Evolutionary conservation across 2,329 filamentous ascomycete genomes (phyloP), one percentile per base, ranked within the genome.

Genomic region (Pezicula radicicola): DNA sequence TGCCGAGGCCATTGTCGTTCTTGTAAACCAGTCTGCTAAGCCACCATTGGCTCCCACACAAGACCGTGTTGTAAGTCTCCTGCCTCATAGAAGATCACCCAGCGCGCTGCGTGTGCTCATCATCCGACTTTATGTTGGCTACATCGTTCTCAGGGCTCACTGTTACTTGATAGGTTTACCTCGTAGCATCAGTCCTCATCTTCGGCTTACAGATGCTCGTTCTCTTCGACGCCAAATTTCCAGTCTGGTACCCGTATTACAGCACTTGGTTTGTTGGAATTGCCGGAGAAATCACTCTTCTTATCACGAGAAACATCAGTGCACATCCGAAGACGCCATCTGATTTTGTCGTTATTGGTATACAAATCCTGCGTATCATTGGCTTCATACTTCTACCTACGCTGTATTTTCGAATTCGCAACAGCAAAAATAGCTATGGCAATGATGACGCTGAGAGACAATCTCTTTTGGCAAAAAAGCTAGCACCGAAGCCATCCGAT

Each of bases 231-330:
- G 70, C 72, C 16, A 64, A 72, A 28, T 72, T 75, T 48, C 73
- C 76, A 2, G 74, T 82, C 9, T 85, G 83, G 75, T 83, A 85
- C 58, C 83, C 85, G 0, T 84, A 83, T 55, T 79, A 80, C 56
- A 84, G 83, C 16, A 80, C 81, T 12, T 87, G 85, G 75, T 58
- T 79, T 28, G 66, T 88, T 15, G 80, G 79, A 13, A 67, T 86
- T 7, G 59, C 74, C 13, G 78, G 81, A 35, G 87, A 90, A 61
- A 63, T 76, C 0, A 60, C 65, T 46, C 68, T 83, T 30, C 64
- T 75, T 21, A 40, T 70, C 13, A 57, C 80, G 16, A 63, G 68
- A 37, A 65, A 55, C 37, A 18, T 63, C 33, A 54, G 58, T 30
- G 15, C 37, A 40, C 56, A 49, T 43, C 61, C 54, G 27, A 60